Base-by-base conservation (phyloP, 306 rosid genomes). In the Quercus variabilis region DNA sequence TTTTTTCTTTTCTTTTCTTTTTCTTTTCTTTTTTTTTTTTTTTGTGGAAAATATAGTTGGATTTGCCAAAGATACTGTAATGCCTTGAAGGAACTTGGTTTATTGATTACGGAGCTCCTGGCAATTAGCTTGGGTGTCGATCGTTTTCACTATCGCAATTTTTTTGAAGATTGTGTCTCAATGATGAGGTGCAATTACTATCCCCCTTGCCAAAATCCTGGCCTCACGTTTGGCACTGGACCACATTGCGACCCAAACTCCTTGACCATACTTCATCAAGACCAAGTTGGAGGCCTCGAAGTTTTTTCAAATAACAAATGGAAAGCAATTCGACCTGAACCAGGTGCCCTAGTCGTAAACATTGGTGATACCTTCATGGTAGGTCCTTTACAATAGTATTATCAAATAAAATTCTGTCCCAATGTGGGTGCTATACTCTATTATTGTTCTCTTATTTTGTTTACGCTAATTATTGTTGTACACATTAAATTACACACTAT, bases 221-320 rank as follows among this genome's bases (percentile, higher is more conserved):
- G 69, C 56, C 79, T 90, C 6, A 92, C 97, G 0, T 72, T 92
- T 5, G 97, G 97, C 5, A 92, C 97, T 46, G 97, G 97, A 28
- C 94, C 97, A 58, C 97, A 92, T 69, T 86, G 90, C 46, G 97
- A 92, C 79, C 97, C 97, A n/a, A 87, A 88, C 14, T 92, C 97
- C 21, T 33, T 92, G 41, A 90, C 97, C 31, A 90, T 92, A 75
- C 97, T 92, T 78, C 90, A 92, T 74, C 97, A 92, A 75, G 97
- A 92, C 78, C 89, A 90, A 85, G 92, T 92, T 58, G 97, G 97
- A 35, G 97, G 97, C 5, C 84, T 92, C 0, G 33, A 92, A 76
- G 94, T 89, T 56, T 90, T 87, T 64, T 79, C 83, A 0, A 84
- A 90, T 57, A 74, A 87, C 82, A 87, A 76, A 49, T 92, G 97